These are phyloP conservation scores for Aspergillus awamori DNA, from an alignment of 2,329 filamentous ascomycete species.

Conservation along the genomic window DNA sequence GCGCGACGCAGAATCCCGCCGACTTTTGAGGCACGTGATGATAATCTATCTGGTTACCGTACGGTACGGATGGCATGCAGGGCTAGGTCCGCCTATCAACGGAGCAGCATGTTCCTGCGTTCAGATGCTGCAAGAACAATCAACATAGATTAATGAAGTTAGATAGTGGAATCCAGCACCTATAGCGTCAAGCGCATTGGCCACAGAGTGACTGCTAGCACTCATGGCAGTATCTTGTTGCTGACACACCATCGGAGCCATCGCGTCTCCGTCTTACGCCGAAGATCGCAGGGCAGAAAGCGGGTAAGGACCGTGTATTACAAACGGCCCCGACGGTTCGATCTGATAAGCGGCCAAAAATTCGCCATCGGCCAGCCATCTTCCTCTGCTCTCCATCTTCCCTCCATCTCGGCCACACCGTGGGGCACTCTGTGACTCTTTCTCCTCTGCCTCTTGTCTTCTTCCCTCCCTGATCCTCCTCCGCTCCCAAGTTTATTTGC, in stretches of 20 bases:
- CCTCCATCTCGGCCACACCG: constrained; percentile 4
- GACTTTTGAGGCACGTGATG: constrained; percentile 20
- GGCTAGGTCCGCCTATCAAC: neutral
- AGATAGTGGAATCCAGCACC: too few relatives aligned
- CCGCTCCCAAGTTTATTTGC: neutral
- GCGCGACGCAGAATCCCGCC: constrained; percentile 3
- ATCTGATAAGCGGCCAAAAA: constrained; percentile 39
- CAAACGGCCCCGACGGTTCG: constrained; percentile 16
- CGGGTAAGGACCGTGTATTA: constrained; percentile 12
- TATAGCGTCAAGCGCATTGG: neutral
- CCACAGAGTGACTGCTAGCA: neutral
- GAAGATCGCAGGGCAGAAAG: constrained; percentile 6
- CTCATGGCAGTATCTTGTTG: neutral
- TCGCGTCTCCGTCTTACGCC: constrained; percentile 1
- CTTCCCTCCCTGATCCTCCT: neutral
- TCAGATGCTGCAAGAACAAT: neutral
- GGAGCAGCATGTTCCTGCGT: neutral
- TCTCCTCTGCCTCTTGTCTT: neutral
- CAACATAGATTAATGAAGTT: neutral
- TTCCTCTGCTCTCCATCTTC: constrained; percentile 14
- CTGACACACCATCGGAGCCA: neutral
- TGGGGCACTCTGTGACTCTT: constrained; percentile 10
- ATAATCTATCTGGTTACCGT: constrained; percentile 5
- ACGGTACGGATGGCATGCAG: neutral
- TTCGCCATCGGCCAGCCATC: constrained; percentile 24